Percentiles rank a stretch among this genome's conserved stretches.
Evolutionary conservation across 768 basidiomycete species (phyloP).

Genomic region (Russula vinacea): DNA sequence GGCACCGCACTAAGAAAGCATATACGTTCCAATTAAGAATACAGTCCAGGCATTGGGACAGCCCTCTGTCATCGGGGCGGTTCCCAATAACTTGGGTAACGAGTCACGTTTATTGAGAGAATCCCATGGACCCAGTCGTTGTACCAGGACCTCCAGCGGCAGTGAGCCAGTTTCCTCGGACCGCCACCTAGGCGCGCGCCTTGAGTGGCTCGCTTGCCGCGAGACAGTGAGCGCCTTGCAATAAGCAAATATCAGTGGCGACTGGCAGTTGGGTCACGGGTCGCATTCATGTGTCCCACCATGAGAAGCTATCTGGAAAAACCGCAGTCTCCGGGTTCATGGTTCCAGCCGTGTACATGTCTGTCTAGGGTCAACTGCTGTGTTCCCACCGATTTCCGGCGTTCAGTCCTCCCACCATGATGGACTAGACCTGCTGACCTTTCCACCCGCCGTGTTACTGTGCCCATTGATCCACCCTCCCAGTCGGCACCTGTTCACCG

Average conservation of each 20-base stretch:
- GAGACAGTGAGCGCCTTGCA: background rate
- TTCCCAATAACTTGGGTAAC: background rate
- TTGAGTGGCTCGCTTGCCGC: background rate
- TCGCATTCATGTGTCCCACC: background rate
- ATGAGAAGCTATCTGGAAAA: background rate
- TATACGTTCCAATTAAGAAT: background rate
- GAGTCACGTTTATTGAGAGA: background rate
- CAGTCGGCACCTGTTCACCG: background rate
- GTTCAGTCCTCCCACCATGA: no score
- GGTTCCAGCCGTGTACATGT: background rate
- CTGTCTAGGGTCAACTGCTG: background rate
- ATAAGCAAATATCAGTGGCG: background rate
- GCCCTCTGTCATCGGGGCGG: background rate
- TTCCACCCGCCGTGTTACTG: background rate
- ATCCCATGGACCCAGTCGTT: background rate
- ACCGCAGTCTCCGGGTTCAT: background rate
- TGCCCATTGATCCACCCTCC: background rate
- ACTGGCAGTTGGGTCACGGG: no score
- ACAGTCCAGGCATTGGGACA: background rate
- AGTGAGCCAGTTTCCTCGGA: background rate
- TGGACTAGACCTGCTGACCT: conserved; percentile 2
- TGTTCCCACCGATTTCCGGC: background rate
- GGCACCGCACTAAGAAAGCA: background rate
- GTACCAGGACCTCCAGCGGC: background rate
- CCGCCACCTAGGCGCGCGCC: background rate